phyloP scores from a whole-genome alignment of 2,329 filamentous ascomycete genomes.

The Nemania serpens region DNA sequence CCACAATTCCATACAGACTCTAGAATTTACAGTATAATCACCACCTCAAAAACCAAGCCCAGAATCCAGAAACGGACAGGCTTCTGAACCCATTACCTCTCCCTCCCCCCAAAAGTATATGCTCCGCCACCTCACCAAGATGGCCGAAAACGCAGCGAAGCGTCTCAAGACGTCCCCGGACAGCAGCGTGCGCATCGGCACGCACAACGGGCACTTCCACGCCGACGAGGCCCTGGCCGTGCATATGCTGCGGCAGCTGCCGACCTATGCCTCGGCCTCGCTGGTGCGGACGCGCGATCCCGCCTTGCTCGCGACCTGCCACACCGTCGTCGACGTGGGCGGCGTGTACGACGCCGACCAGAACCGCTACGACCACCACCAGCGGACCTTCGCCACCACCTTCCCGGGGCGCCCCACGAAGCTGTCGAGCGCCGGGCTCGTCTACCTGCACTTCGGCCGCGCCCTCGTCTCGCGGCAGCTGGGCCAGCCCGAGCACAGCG shows the following conservation, averaged over 20 bases:
- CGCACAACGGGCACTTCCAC: conserved; percentile 98
- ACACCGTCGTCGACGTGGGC: conserved; percentile 97
- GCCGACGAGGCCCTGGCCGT: conserved; percentile 97
- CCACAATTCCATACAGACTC: conserved; percentile 10
- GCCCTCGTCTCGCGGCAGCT: conserved; percentile 71
- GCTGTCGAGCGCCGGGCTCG: conserved; percentile 89
- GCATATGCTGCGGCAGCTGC: conserved; percentile 89
- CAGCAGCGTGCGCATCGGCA: conserved; percentile 71
- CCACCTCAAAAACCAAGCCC: background rate
- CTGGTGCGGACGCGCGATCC: conserved; percentile 90
- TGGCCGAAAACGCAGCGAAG: conserved; percentile 77
- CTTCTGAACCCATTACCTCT: background rate
- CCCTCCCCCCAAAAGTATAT: conserved; percentile 41
- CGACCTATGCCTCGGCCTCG: conserved; percentile 72
- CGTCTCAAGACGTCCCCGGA: conserved; percentile 72
- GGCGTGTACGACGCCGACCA: conserved; percentile 81
- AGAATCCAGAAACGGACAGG: background rate
- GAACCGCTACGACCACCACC: conserved; percentile 95
- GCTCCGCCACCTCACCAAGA: conserved; percentile 51
- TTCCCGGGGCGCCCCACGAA: conserved; percentile 87
- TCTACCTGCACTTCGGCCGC: conserved; percentile 94
- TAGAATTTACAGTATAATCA: background rate
- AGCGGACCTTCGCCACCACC: conserved; percentile 83
- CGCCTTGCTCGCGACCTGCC: conserved; percentile 75
- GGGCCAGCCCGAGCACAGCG: conserved; percentile 61